Evolutionary conservation across 2,329 filamentous ascomycete species (phyloP).

Genomic region (Colletotrichum sp.): DNA sequence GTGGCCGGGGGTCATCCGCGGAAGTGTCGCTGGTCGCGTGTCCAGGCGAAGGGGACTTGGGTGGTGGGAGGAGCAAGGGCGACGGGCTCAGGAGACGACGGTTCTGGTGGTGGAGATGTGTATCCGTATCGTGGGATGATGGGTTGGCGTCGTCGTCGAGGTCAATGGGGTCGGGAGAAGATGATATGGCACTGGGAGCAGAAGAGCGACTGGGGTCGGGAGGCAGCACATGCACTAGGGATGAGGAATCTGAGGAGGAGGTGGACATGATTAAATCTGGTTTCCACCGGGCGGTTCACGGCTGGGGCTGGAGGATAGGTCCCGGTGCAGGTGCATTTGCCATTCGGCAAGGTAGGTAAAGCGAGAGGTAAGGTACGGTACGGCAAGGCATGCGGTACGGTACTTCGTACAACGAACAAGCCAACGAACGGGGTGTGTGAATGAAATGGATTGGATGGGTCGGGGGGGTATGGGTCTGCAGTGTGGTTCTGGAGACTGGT

Average conservation of each 20-base stretch:
- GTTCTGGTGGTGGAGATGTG: not conserved
- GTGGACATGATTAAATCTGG: slow-evolving; percentile 20
- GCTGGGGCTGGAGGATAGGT: slow-evolving; percentile 11
- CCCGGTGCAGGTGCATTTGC: not conserved
- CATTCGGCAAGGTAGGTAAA: not conserved
- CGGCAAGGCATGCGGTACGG: not conserved
- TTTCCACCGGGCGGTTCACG: slow-evolving; percentile 8
- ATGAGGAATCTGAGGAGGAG: slow-evolving; percentile 14
- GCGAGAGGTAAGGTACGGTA: not conserved
- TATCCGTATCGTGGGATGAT: not conserved
- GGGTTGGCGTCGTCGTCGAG: slow-evolving; percentile 8
- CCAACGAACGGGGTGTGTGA: not conserved
- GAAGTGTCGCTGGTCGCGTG: slow-evolving; percentile 14
- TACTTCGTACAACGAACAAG: not conserved
- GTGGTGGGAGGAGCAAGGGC: slow-evolving; percentile 12
- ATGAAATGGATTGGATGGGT: not conserved
- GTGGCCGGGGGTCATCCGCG: slow-evolving; percentile 7
- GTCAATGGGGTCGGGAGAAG: slow-evolving; percentile 16
- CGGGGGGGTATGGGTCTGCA: not conserved
- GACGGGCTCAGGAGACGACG: slow-evolving; percentile 13
- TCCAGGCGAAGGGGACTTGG: slow-evolving; percentile 2
- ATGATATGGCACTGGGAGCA: slow-evolving; percentile 11
- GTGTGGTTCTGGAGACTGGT: not conserved
- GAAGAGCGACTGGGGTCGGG: slow-evolving; percentile 7
- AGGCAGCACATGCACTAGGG: slow-evolving; percentile 21